phyloP scores from a whole-genome alignment of 2,329 filamentous ascomycete genomes.

The Capronia epimyces region DNA sequence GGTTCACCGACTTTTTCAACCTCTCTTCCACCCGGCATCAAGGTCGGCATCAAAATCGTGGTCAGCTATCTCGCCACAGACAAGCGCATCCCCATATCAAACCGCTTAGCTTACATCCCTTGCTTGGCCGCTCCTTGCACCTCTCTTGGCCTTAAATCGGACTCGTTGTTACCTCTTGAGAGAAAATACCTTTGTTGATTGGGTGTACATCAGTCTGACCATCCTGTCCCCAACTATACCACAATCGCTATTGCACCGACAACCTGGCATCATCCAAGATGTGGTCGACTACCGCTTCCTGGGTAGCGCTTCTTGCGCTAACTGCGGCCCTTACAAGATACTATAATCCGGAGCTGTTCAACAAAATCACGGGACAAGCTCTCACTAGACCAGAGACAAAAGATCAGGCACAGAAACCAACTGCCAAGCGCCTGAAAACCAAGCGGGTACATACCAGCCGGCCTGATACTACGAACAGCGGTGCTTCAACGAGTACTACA shows the following conservation, averaged over 20 bases:
- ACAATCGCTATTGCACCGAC: neutral
- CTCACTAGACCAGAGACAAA: conserved; percentile 1
- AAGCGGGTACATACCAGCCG: conserved; percentile 22
- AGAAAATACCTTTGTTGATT: neutral
- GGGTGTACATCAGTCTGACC: neutral
- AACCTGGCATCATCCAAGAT: conserved; percentile 16
- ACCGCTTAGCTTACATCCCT: conserved; percentile 18
- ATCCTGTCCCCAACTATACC: neutral
- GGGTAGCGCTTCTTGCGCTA: conserved; percentile 19
- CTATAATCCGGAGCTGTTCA: conserved; percentile 23
- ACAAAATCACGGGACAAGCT: conserved; percentile 13
- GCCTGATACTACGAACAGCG: conserved; percentile 16
- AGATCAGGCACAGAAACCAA: conserved; percentile 6
- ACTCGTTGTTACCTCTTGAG: neutral
- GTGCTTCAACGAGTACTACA: conserved; percentile 16
- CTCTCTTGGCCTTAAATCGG: neutral
- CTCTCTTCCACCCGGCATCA: neutral
- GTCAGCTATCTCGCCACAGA: neutral
- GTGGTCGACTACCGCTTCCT: conserved; percentile 22
- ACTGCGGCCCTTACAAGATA: conserved; percentile 19
- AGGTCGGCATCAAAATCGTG: neutral
- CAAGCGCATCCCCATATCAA: conserved; percentile 6
- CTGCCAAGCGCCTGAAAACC: conserved; percentile 20
- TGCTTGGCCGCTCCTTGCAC: conserved; percentile 17
- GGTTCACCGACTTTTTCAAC: neutral